Conservation (phyloP, 345 rosid species). For the Camelina laxa region DNA sequence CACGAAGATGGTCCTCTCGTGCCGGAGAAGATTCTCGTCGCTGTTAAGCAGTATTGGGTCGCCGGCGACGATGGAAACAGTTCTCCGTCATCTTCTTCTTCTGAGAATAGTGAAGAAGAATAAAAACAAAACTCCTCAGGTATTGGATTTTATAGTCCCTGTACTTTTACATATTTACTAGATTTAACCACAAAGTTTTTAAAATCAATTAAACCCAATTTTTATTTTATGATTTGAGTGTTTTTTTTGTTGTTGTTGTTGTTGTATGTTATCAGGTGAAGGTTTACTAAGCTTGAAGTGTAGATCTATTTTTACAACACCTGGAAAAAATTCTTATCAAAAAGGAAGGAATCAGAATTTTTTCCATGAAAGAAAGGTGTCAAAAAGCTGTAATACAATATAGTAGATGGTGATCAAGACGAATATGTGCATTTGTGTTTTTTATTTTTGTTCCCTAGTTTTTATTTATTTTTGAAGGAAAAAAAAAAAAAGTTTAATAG, state of each 20-base stretch:
- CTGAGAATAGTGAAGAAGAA: slow-evolving; percentile 38
- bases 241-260: neutral
- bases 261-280: slow-evolving; percentile 35
- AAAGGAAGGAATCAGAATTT: slow-evolving; percentile 31
- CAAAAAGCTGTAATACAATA: slow-evolving; percentile 29
- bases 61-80: slow-evolving; percentile 62
- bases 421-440: slow-evolving; percentile 42
- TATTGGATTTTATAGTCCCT: slow-evolving; percentile 29
- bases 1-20: slow-evolving; percentile 98
- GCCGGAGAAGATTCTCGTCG: slow-evolving; percentile 79
- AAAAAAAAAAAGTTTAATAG: neutral
- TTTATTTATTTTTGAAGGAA: slow-evolving; percentile 9
- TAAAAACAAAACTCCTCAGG: slow-evolving; percentile 30
- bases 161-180: neutral
- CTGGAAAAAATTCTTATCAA: slow-evolving; percentile 32
- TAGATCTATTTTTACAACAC: slow-evolving; percentile 23
- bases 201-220: neutral
- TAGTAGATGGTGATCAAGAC: slow-evolving; percentile 34
- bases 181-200: slow-evolving; percentile 21
- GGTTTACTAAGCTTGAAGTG: slow-evolving; percentile 30
- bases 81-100: slow-evolving; percentile 45
- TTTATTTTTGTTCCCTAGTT: slow-evolving; percentile 21
- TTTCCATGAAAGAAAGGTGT: slow-evolving; percentile 30
- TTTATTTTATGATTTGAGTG: neutral
- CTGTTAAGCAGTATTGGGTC: slow-evolving; percentile 87